Evolutionary conservation across 2,329 filamentous ascomycete species (phyloP), one percentile per base, ranked within the genome.

Genomic region (Penicillium crustosum): DNA sequence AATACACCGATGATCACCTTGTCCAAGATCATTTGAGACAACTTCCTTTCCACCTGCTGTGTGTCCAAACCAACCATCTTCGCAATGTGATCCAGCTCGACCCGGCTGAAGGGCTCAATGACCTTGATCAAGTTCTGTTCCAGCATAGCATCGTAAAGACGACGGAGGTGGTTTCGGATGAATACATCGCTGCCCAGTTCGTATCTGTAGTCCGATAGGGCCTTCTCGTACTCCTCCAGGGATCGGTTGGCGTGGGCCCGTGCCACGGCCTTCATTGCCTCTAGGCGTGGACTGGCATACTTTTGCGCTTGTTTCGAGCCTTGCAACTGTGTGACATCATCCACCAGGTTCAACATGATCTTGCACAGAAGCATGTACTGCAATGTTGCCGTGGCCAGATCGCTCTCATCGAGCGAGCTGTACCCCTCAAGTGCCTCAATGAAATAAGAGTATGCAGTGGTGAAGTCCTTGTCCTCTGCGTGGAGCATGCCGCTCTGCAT

Each of bases 361-460:
- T 99, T 99, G 87, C 94, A 97, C 36, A 99, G 87, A 54, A 99
- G 86, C 94, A 99, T 99, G 83, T 99, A 99, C 81, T 99, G 94
- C 65, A 99, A 82, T 12, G 94, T 92, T 13, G 93, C 91, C n/a
- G 93, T 95, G n/a, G 95, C 94, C 78, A 93, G 92, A 63, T 83
- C 80, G 39, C 87, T 81, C 73, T 96, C 92, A 66, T 99, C 94
- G 75, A 96, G 92, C 47, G 89, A 88, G 78, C 94, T 91, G 78
- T 97, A 99, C 60, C 94, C 94, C 74, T 99, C 94, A 63, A 99
- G 86, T 2, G 95, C 94, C 80, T 99, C 94, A 77, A 99, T 97
- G 78, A 99, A 99, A 83, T 99, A 99, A 49, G 93, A 97, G 78
- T 90, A 99, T 49, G 94, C 91, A 27, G 94, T 99, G 81, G 95